Percentiles rank a stretch among this genome's conserved stretches.
phyloP scores from a whole-genome alignment of 257 asterid species.

The Nicotiana paniculata region DNA sequence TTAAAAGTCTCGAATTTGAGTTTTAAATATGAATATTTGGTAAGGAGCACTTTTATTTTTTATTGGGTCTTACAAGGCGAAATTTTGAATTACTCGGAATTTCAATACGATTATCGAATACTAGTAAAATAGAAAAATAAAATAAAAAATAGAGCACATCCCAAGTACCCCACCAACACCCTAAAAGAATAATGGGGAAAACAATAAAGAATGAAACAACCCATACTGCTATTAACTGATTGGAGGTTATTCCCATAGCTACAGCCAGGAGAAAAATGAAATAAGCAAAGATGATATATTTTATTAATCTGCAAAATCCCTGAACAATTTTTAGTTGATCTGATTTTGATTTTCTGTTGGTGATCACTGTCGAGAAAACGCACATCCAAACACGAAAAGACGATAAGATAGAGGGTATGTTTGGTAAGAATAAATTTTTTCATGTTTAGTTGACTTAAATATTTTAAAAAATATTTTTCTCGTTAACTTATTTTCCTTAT shows the following conservation, averaged over 20 bases:
- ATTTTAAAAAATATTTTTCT: too few species aligned
- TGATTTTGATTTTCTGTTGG: background rate
- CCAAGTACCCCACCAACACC: background rate
- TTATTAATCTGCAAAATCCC: background rate
- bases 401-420: background rate
- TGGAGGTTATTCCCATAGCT: background rate
- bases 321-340: background rate
- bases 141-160: background rate
- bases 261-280: background rate
- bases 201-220: background rate
- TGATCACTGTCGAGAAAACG: background rate
- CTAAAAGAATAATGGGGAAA: background rate
- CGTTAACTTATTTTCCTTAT: too few species aligned
- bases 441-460: too few species aligned
- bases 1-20: too few species aligned
- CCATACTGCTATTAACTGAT: background rate
- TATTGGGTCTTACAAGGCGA: too few species aligned
- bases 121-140: too few species aligned
- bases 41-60: too few species aligned
- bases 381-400: background rate
- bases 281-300: background rate
- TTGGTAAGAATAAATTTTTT: too few species aligned
- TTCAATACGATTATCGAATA: too few species aligned
- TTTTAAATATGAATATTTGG: too few species aligned
- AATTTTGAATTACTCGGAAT: too few species aligned